Evolutionary conservation across 1,284 basidiomycete species (phyloP), one percentile per base, ranked within the genome.

Genomic region (Trichosporon sp.): DNA sequence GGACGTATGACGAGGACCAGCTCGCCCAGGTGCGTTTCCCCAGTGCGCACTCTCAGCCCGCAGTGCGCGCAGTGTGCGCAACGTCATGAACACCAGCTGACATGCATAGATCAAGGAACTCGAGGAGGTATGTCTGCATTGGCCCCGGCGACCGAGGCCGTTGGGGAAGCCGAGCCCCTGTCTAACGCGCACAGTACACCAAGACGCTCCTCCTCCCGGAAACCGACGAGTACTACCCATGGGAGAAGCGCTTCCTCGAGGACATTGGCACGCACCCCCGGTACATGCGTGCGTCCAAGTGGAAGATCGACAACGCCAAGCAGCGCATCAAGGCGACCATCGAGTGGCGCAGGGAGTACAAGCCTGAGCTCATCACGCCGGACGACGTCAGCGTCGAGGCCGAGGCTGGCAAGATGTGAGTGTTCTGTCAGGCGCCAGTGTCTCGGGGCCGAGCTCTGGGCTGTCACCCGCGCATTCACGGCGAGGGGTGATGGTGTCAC

Each of bases 331-430:
- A 89, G 78, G 87, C 85, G 2, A 93, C 92, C 0, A 73, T 94
- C 2, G 90, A 91, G 72, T 93, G 92, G 92, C 85, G 92, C 66
- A 84, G 92, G 63, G 90, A 91, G 69, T 93, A 85, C 79, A 88
- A 90, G 79, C 92, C 92, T 0, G 92, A 94, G 71, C 83, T 93
- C 34, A 93, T 93, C 70, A 85, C 86, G 6, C 91, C 92, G 0
- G 90, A 89, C 53, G 91, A 93, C 74, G 87, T 89, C 62, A 76
- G 84, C 73, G 86, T 90, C 44, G 92, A 93, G 80, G 88, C 89
- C 62, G 88, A 92, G 82, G 91, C 90, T 0, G 92, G 92, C 13
- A 93, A 94, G 83, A 92, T 93, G 92, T 93, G 75, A 75, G 89
- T 83, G n/a, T 25, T 8, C 21, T 56, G 56, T 58, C 27, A 32